Conservation (phyloP, 306 rosid genomes). For the Gynostemma pentaphyllum region DNA sequence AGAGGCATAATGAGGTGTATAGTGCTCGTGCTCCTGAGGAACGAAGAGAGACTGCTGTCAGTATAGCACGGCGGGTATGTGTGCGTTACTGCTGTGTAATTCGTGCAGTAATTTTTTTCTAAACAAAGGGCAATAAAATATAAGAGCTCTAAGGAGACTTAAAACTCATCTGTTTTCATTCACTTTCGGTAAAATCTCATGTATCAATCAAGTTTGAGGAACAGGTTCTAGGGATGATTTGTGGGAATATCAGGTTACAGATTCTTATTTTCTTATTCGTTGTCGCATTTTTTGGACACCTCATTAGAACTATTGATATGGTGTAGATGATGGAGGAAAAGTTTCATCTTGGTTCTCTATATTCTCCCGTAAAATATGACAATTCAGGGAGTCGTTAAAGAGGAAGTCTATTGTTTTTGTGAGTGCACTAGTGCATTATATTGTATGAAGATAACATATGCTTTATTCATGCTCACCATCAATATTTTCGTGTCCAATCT, state of each 20-base stretch:
- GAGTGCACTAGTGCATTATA: neutral
- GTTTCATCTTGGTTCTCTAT: conserved; percentile 6
- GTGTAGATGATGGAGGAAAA: neutral
- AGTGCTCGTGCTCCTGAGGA: conserved; percentile 65
- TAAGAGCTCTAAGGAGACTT: too few species aligned
- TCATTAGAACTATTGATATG: neutral
- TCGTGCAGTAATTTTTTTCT: too few species aligned
- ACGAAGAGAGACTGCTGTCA: conserved; percentile 59
- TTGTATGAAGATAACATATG: neutral
- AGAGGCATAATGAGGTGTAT: conserved; percentile 42
- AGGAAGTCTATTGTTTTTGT: neutral
- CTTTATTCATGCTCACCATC: neutral
- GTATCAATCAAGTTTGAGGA: neutral
- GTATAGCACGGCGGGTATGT: conserved; percentile 86
- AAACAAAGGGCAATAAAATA: too few species aligned
- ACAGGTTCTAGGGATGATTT: neutral
- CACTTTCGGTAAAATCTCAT: too few species aligned
- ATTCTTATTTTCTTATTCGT: too few species aligned
- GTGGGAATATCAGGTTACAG: neutral
- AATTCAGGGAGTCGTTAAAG: neutral
- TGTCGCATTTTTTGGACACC: too few species aligned
- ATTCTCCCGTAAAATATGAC: neutral
- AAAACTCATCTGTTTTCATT: too few species aligned
- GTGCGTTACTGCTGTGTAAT: neutral
- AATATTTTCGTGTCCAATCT: neutral